phyloP scores from a whole-genome alignment of 148 eudicot genomes.

The Chenopodium suecicum region DNA sequence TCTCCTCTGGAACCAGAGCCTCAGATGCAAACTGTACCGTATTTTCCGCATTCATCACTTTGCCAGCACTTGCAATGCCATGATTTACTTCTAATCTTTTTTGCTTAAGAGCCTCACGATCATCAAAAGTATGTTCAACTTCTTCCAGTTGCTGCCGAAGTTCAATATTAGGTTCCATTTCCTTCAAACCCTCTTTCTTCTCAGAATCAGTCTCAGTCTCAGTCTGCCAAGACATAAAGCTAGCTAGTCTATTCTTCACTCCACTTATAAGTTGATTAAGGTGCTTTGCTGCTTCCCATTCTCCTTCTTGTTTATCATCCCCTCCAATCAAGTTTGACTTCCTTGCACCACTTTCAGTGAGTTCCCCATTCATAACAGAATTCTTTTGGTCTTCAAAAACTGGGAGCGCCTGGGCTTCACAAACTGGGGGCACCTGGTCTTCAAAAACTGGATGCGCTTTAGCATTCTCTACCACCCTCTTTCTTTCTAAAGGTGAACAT shows the following conservation, averaged over 20 bases:
- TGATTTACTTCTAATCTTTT: slow-evolving; percentile 29
- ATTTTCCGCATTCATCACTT: slow-evolving; percentile 21
- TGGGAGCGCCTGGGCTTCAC: no score
- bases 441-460: slow-evolving; percentile 26
- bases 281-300: slow-evolving; percentile 49
- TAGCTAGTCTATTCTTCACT: slow-evolving; percentile 44
- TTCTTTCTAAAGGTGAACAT: slow-evolving; percentile 29
- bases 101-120: slow-evolving; percentile 25
- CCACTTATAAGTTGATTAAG: slow-evolving; percentile 41
- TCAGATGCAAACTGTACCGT: slow-evolving; percentile 22
- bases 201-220: slow-evolving; percentile 30
- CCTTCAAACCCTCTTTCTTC: slow-evolving; percentile 31
- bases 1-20: slow-evolving; percentile 24
- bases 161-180: slow-evolving; percentile 31
- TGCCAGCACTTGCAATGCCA: slow-evolving; percentile 17
- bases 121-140: slow-evolving; percentile 24
- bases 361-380: slow-evolving; percentile 20
- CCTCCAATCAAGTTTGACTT: slow-evolving; percentile 22
- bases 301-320: slow-evolving; percentile 34
- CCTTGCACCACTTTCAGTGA: slow-evolving; percentile 15
- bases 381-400: slow-evolving; percentile 23
- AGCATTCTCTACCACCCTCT: slow-evolving; percentile 31
- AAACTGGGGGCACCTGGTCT: neutral
- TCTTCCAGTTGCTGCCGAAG: slow-evolving; percentile 35
- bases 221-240: slow-evolving; percentile 42